Percentiles rank a stretch among this genome's conserved stretches.
phyloP scores from a whole-genome alignment of 345 rosid genomes.

The Geranium brycei region DNA sequence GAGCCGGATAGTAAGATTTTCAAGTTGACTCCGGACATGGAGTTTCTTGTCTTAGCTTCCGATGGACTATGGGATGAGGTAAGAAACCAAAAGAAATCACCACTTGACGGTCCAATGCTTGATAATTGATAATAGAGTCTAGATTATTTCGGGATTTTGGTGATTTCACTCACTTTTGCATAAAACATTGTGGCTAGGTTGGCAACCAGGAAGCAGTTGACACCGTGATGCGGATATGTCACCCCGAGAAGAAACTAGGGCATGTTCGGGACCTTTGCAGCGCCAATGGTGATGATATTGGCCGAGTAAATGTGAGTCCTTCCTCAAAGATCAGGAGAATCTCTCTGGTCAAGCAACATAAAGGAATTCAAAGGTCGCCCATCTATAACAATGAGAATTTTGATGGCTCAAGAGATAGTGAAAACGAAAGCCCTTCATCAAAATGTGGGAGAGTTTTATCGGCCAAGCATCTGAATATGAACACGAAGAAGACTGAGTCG shows the following conservation, averaged over 20 bases:
- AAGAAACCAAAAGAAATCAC: not conserved
- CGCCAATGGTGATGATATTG: constrained; percentile 19
- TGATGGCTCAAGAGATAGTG: constrained; percentile 20
- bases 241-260: constrained; percentile 23
- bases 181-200: constrained; percentile 24
- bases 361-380: constrained; percentile 25
- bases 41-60: constrained; percentile 71
- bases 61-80: constrained; percentile 81
- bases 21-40: constrained; percentile 39
- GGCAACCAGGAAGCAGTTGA: constrained; percentile 68
- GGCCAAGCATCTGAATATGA: constrained; percentile 27
- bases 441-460: constrained; percentile 39
- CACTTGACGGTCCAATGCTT: not conserved
- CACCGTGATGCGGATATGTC: constrained; percentile 18
- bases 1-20: constrained; percentile 55
- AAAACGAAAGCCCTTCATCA: constrained; percentile 42
- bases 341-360: constrained; percentile 39
- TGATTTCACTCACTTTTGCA: not conserved
- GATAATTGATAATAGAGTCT: not conserved
- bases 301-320: constrained; percentile 50
- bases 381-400: constrained; percentile 7
- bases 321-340: constrained; percentile 48
- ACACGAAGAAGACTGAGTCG: constrained; percentile 18
- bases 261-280: constrained; percentile 7
- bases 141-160: not conserved